Conservation (phyloP, 2,329 filamentous ascomycete species). For the Trichoderma sp. region DNA sequence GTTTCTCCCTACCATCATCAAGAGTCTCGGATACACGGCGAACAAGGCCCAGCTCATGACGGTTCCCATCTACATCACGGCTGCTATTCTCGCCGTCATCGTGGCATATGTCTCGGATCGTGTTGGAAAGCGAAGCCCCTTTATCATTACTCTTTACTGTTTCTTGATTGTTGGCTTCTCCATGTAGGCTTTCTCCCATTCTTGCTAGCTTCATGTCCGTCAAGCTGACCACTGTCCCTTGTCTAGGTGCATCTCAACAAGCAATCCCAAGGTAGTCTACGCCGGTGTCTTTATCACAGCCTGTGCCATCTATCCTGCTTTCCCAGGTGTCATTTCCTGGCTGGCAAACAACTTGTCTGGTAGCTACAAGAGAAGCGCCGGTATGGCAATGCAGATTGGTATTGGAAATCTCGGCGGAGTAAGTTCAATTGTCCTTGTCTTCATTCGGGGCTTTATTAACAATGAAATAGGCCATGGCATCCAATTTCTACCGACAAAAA, state of each 20-base stretch:
- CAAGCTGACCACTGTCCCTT: not conserved
- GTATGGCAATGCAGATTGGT: conserved; percentile 68
- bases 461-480: conserved; percentile 61
- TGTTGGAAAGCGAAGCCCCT: conserved; percentile 57
- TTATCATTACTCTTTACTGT: conserved; percentile 58
- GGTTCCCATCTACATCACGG: conserved; percentile 62
- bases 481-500: conserved; percentile 67
- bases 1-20: conserved; percentile 68
- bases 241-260: conserved; percentile 60
- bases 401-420: conserved; percentile 61
- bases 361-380: conserved; percentile 64
- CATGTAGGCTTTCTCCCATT: conserved; percentile 43
- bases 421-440: conserved; percentile 32
- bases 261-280: conserved; percentile 66
- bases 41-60: conserved; percentile 68
- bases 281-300: conserved; percentile 77
- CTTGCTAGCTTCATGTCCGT: not conserved
- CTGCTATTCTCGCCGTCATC: conserved; percentile 61
- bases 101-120: conserved; percentile 60
- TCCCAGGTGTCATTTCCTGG: conserved; percentile 81
- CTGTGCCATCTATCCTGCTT: conserved; percentile 77
- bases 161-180: conserved; percentile 60
- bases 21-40: conserved; percentile 59
- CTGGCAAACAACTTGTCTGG: conserved; percentile 75
- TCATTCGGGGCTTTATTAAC: not conserved